These are phyloP conservation scores for Schwanniomyces polymorphus DNA, from an alignment of 805 yeast species.

Conservation along the genomic window DNA sequence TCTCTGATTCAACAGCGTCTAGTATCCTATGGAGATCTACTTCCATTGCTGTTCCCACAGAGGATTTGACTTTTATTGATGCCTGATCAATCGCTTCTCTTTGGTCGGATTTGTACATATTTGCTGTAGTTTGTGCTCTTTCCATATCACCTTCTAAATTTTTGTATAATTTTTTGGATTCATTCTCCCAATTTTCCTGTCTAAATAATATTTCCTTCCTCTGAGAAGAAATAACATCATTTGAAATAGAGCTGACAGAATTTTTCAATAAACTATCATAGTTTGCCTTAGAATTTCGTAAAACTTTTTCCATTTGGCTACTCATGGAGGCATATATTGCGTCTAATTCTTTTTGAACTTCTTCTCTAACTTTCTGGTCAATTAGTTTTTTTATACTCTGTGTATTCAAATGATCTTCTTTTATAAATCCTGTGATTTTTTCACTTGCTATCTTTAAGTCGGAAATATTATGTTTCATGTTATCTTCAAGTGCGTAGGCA, in stretches of 20 bases:
- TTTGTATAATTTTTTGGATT: slow-evolving; percentile 10
- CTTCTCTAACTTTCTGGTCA: slow-evolving; percentile 1
- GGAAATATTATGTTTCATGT: slow-evolving; percentile 6
- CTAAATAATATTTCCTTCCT: slow-evolving; percentile 6
- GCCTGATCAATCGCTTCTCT: slow-evolving; percentile 6
- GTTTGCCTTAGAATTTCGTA: slow-evolving; percentile 3
- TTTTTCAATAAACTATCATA: slow-evolving; percentile 7
- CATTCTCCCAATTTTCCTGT: slow-evolving; percentile 9
- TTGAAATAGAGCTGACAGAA: slow-evolving; percentile 8
- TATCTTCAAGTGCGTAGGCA: background rate
- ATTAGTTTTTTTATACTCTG: background rate
- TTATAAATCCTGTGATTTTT: slow-evolving; percentile 13
- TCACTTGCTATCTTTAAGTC: slow-evolving; percentile 12
- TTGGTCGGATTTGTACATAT: slow-evolving; percentile 2
- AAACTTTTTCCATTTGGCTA: slow-evolving; percentile 3
- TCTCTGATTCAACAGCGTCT: slow-evolving; percentile 1
- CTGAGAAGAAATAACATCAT: slow-evolving; percentile 5
- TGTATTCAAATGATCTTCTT: slow-evolving; percentile 11
- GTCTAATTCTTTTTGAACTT: slow-evolving; percentile 3
- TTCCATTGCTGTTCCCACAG: slow-evolving; percentile 4
- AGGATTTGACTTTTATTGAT: slow-evolving; percentile 7
- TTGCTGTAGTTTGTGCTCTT: background rate
- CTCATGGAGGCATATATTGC: slow-evolving; percentile 1
- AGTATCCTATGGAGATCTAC: slow-evolving; percentile 6
- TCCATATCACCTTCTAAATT: slow-evolving; percentile 3